Evolutionary conservation across 225 moss, liverwort and hornwort genomes (phyloP), one percentile per base, ranked within the genome.

Genomic region (Straminergon stramineum): DNA sequence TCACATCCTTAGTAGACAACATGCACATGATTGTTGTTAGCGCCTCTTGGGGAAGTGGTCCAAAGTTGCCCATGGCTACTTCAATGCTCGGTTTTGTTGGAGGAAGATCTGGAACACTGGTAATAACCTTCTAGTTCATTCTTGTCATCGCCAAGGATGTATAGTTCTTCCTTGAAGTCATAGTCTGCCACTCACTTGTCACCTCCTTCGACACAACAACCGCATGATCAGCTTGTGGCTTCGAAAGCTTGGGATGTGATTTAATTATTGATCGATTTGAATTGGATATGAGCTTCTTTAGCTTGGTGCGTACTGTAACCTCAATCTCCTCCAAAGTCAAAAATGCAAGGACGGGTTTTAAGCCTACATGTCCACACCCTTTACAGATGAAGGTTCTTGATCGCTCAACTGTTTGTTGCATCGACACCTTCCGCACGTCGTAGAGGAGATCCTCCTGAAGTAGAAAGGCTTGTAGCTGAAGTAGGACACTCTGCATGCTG

Each of bases 391-490:
- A 88, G 34, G n/a, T 73, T 53, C 71, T 73, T 39, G 88, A 30
- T 74, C 37, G 62, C 62, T 88, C 48, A 37, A 87, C 79, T 19
- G 61, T 81, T 69, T 81, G 70, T 51, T 69, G 58, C 35, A 81
- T 87, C 31, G 82, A 88, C 73, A 82, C 88, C 82, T 82, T 88
- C 62, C 74, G 82, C 58, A 74, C 52, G 31, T 88, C 82, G n/a
- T 88, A 88, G 63, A 88, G 63, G 53, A 88, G 88, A 88, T 88
- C 88, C 53, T 88, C 82, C 62, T 82, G 73, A 74, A 74, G 82
- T 3, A 88, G 62, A 74, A 88, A 82, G 74, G 73, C n/a, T 82
- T 88, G 88, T 23, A 73, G 63, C 52, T 82, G 82, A 61, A 88
- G 88, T 60, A 88, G 52, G 21, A 88, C 82, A 31, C 88, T 88